phyloP scores from a whole-genome alignment of 371 early-diverging fungal species.

The Mortierella sp. region DNA sequence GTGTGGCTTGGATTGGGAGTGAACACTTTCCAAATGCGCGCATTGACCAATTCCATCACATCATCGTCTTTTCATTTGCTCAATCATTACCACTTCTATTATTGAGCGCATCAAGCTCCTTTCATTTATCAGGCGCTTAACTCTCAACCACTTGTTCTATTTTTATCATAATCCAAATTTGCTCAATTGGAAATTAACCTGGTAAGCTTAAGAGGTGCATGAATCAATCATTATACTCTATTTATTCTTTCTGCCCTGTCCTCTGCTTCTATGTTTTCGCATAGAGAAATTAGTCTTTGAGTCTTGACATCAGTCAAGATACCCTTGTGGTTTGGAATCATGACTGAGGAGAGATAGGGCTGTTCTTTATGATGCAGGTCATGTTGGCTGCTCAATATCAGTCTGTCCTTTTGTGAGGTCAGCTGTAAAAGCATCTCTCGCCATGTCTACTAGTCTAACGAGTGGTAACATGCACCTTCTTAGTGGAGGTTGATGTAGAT shows the following conservation, averaged over 20 bases:
- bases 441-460: slow-evolving; percentile 1
- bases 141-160: no score
- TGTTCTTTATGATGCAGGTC: slow-evolving; percentile 2
- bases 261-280: not conserved
- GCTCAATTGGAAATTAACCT: no score
- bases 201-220: no score
- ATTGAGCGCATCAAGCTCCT: no score
- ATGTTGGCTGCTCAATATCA: not conserved
- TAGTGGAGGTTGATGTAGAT: not conserved
- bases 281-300: not conserved
- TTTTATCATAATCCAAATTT: no score
- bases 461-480: not conserved
- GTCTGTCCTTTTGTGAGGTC: not conserved
- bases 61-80: no score
- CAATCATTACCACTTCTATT: no score
- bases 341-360: not conserved
- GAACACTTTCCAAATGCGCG: no score
- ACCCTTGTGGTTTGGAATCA: not conserved
- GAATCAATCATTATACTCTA: no score
- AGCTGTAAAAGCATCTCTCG: not conserved
- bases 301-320: not conserved
- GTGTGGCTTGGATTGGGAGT: no score
- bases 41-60: no score
- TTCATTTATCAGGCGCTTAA: no score
- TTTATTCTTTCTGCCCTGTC: not conserved